These are phyloP conservation scores for Boletus edulis DNA, from an alignment of 768 basidiomycete genomes.

Conservation along the genomic window DNA sequence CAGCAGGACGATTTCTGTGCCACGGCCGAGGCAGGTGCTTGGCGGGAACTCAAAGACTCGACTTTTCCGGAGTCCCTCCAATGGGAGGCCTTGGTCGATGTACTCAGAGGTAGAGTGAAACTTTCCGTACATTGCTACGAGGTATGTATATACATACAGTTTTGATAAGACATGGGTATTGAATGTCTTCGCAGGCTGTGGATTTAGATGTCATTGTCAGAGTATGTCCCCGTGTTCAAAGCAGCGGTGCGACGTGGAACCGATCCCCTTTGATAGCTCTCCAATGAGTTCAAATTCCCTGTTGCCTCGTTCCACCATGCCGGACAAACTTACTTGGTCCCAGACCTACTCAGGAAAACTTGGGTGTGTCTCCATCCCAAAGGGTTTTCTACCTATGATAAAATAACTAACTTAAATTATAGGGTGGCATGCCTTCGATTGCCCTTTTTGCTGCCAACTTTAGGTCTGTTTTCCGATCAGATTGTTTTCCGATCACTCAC, in stretches of 20 bases:
- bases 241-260: not conserved
- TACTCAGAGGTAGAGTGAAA: constrained; percentile 74
- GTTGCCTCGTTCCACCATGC: constrained; percentile 79
- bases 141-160: not conserved
- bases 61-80: constrained; percentile 59
- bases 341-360: constrained; percentile 67
- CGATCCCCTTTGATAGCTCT: constrained; percentile 41
- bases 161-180: not conserved
- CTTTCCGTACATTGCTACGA: constrained; percentile 38
- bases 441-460: constrained; percentile 71
- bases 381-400: not conserved
- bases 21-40: constrained; percentile 48
- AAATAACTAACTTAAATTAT: not conserved
- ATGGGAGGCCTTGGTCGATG: constrained; percentile 79
- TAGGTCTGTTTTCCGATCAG: constrained; percentile 21
- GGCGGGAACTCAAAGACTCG: constrained; percentile 35
- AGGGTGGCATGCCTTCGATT: constrained; percentile 68
- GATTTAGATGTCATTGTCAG: constrained; percentile 73
- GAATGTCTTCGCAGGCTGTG: constrained; percentile 41
- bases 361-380: constrained; percentile 41
- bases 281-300: constrained; percentile 83
- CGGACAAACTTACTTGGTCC: constrained; percentile 80
- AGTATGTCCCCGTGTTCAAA: constrained; percentile 39
- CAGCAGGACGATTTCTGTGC: constrained; percentile 72
- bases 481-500: not conserved